Evolutionary conservation across 2,329 filamentous ascomycete genomes (phyloP).

Genomic region (Phyllosticta citriasiana): DNA sequence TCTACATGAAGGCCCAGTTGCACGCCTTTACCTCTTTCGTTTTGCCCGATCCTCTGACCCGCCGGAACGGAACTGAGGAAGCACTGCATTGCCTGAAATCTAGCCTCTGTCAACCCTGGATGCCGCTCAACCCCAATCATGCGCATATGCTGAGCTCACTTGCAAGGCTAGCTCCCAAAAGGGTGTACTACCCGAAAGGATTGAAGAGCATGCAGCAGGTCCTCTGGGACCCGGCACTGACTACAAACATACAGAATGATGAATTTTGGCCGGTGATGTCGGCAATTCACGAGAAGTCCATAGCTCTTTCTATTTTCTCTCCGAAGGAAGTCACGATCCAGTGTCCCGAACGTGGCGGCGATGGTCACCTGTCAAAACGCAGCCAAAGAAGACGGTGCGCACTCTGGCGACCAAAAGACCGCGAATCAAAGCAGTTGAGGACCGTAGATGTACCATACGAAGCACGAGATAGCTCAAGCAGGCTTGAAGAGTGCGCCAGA

Average conservation of each 20-base stretch:
- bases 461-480: neutral
- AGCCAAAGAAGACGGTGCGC: neutral
- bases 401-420: neutral
- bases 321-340: neutral
- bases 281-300: slow-evolving; percentile 13
- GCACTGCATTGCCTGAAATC: slow-evolving; percentile 42
- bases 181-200: slow-evolving; percentile 22
- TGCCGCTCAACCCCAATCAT: slow-evolving; percentile 8
- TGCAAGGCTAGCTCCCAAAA: slow-evolving; percentile 27
- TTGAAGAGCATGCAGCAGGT: slow-evolving; percentile 22
- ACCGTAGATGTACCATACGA: neutral
- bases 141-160: slow-evolving; percentile 17
- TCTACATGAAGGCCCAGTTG: slow-evolving; percentile 48
- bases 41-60: slow-evolving; percentile 48
- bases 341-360: neutral
- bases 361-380: neutral
- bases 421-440: fast-evolving
- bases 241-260: slow-evolving; percentile 24
- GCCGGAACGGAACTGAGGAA: slow-evolving; percentile 52
- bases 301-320: slow-evolving; percentile 11
- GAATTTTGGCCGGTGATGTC: slow-evolving; percentile 15
- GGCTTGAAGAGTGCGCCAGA: neutral
- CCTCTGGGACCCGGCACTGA: slow-evolving; percentile 20
- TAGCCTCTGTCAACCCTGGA: slow-evolving; percentile 36
- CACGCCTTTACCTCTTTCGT: slow-evolving; percentile 53